These are phyloP conservation scores for Metahyphopichia silvanorum DNA, from an alignment of 805 yeast species.

Conservation along the genomic window DNA sequence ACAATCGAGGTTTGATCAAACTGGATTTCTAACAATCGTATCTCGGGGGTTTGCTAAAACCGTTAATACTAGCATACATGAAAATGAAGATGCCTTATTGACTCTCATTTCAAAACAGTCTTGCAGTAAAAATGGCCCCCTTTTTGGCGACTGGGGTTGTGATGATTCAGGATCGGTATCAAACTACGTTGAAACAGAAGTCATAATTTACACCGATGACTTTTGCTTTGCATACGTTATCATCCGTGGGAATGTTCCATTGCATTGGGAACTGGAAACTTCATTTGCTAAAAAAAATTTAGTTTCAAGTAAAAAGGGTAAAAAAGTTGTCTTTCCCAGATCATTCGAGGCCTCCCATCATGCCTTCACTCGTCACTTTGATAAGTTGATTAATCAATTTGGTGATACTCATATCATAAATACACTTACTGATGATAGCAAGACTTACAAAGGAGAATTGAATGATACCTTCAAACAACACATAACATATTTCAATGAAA, in stretches of 20 bases:
- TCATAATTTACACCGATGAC: slow-evolving; percentile 40
- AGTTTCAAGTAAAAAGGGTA: slow-evolving; percentile 34
- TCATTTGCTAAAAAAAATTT: slow-evolving; percentile 33
- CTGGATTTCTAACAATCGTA: slow-evolving; percentile 46
- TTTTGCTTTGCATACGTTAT: slow-evolving; percentile 44
- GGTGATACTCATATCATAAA: slow-evolving; percentile 51
- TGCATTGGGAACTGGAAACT: slow-evolving; percentile 51
- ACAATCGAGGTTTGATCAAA: slow-evolving; percentile 37
- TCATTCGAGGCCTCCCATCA: slow-evolving; percentile 53
- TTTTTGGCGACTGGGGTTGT: slow-evolving; percentile 57
- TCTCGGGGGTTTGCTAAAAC: slow-evolving; percentile 52
- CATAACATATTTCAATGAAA: slow-evolving; percentile 30
- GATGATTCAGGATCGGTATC: slow-evolving; percentile 55
- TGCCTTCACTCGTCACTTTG: slow-evolving; percentile 51
- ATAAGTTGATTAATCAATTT: slow-evolving; percentile 42
- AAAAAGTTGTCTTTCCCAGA: slow-evolving; percentile 43
- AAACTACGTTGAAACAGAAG: slow-evolving; percentile 51
- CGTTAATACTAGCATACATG: slow-evolving; percentile 27
- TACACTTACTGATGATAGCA: slow-evolving; percentile 40
- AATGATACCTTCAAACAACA: slow-evolving; percentile 36
- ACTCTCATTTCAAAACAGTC: slow-evolving; percentile 53
- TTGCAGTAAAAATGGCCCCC: slow-evolving; percentile 44
- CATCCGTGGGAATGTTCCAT: slow-evolving; percentile 53
- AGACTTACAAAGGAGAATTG: slow-evolving; percentile 44
- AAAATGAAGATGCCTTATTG: slow-evolving; percentile 35